Base-by-base conservation (phyloP, 139 green algal species). In the Spirogloea muscicola region DNA sequence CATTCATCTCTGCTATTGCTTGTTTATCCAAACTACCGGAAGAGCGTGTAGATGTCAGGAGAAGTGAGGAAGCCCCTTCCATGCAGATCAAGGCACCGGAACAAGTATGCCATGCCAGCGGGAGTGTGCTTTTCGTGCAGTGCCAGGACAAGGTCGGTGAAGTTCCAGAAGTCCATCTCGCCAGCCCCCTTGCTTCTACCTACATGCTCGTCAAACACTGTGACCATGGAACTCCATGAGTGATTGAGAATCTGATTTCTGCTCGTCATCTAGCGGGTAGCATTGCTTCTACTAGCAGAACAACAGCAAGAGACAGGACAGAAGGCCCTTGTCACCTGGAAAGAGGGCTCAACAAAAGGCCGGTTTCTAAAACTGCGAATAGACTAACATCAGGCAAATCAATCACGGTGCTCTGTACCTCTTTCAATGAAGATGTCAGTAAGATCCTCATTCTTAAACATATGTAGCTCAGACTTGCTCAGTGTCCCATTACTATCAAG, bases 41-140 rank as follows among this genome's bases (percentile, higher is more conserved):
- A 81, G 66, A 84, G 78, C 6, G 55, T 75, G 64, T 79, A 74
- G 37, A 85, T 40, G 10, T 85, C 65, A 34, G 44, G 36, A 2
- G 44, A 31, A 31, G 77, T 80, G 33, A 85, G 68, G 10, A 55
- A 68, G 3, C 79, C 79, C 4, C n/a, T 16, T 25, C 46, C 41
- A 44, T 68, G 34, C n/a, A 79, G 29, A 76, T 85, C 79, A 18
- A 85, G 59, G 48, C 77, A 80, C n/a, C 38, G 58, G 77, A 85
- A 85, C 65, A 85, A 68, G 52, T 85, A 85, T 21, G 67, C 68
- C 33, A 84, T 46, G 51, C 49, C 58, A 31, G 74, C 55, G 51
- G 64, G 75, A 31, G 81, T 64, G 25, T 74, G 33, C 65, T 79
- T 78, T 55, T 85, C 62, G 31, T 82, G 57, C 49, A 83, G 60